Base-by-base conservation (phyloP, 257 asterid genomes). In the Jacaranda mimosifolia region DNA sequence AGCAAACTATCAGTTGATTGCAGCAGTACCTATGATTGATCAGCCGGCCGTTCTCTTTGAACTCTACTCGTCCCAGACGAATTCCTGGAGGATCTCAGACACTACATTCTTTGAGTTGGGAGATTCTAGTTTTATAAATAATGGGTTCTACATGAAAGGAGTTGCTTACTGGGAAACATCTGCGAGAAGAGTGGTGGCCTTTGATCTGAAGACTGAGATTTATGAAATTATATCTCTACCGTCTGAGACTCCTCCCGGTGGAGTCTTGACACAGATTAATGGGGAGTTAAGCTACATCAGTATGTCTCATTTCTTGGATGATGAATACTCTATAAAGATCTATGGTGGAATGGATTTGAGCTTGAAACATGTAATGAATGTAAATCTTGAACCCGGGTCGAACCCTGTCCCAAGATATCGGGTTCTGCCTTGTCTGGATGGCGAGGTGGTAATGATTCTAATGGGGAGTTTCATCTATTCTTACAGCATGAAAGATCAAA, bases 281-380 rank as follows among this genome's bases (percentile, higher is more conserved):
- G 90, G 83, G 40, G 91, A 87, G 85, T 35, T 85, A 1, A 78
- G 87, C 83, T 89, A 83, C 66, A 78, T 89, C 7, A 52, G 78
- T 15, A 43, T 77, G 66, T 15, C 56, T 26, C 52, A 32, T 5
- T 15, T 0, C 10, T 0, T 0, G 11, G 52, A 35, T 2, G 70
- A 73, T 39, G 53, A n/a, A 11, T 85, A 32, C 79, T 13, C 14
- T 4, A 59, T 89, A n/a, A 74, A 13, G 68, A 40, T 89, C 55
- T 64, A 82, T 38, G 71, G 83, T 10, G 89, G 88, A 6, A 56
- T 83, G 73, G 59, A 69, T 13, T 64, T 87, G 87, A 45, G 77
- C 43, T 65, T 86, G 78, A 82, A 65, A 63, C 68, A 9, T 17
- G 14, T 4, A 21, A 14, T 84, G 10, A 15, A 63, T 3, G 71